phyloP scores from a whole-genome alignment of 1,284 basidiomycete genomes.

The Cutaneotrichosporon dermatis region DNA sequence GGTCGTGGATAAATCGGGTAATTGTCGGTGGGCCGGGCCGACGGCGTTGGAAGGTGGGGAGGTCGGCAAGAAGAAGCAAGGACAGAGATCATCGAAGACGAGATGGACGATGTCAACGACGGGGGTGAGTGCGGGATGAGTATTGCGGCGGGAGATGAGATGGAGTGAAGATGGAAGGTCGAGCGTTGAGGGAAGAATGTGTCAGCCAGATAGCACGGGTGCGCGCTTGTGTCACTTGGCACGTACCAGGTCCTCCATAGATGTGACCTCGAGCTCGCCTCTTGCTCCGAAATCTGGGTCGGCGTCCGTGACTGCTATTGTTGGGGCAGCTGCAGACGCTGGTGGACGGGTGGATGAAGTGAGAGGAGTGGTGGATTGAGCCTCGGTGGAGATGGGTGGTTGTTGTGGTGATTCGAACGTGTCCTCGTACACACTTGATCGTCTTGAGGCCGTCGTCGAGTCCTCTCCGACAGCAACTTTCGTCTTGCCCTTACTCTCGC shows the following conservation, averaged over 20 bases:
- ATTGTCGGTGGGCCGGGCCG: not conserved
- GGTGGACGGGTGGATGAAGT: too few species aligned
- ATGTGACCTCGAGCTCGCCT: conserved; percentile 4
- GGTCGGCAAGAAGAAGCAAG: not conserved
- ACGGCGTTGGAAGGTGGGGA: not conserved
- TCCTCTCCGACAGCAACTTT: too few species aligned
- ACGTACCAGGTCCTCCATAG: conserved; percentile 10
- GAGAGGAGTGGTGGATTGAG: too few species aligned
- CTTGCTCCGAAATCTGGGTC: conserved; percentile 7
- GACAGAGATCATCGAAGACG: not conserved
- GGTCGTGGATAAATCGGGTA: not conserved
- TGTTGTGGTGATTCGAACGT: too few species aligned
- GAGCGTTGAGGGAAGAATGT: not conserved
- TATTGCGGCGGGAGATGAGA: not conserved
- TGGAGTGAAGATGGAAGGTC: not conserved
- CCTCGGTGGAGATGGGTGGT: too few species aligned
- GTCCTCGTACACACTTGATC: too few species aligned
- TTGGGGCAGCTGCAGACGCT: not conserved
- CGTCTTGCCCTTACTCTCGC: not conserved
- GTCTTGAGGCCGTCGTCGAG: too few species aligned
- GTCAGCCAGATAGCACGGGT: not conserved
- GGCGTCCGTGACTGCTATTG: not conserved
- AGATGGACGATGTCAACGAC: too few species aligned
- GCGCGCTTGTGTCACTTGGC: not conserved
- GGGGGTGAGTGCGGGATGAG: not conserved